These are phyloP conservation scores for Penicillium goetzii DNA, from an alignment of 495 filamentous ascomycete species.

Conservation along the genomic window DNA sequence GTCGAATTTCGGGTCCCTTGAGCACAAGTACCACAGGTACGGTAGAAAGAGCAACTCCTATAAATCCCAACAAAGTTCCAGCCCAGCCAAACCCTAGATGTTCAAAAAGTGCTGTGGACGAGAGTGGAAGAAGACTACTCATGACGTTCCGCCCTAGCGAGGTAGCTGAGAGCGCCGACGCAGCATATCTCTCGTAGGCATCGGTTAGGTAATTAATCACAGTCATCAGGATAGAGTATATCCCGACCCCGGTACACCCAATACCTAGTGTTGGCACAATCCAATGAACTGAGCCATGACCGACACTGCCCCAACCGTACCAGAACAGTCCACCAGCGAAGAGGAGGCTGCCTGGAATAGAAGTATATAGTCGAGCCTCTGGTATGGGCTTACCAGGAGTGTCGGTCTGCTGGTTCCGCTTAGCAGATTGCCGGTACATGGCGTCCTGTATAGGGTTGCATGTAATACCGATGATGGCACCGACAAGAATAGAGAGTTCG, in stretches of 20 bases:
- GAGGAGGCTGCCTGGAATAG: not conserved
- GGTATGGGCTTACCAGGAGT: not conserved
- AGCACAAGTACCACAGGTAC: not conserved
- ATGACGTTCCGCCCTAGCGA: not conserved
- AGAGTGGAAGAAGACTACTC: not conserved
- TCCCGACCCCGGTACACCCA: not conserved
- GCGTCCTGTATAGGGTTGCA: not conserved
- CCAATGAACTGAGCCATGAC: not conserved
- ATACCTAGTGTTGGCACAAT: not conserved
- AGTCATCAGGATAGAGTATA: not conserved
- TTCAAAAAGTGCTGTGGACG: not conserved
- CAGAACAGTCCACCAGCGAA: not conserved
- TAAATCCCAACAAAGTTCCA: not conserved
- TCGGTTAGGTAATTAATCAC: not conserved
- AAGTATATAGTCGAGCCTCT: not conserved
- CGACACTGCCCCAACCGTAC: not conserved
- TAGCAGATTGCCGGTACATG: not conserved
- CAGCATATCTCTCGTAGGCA: not conserved
- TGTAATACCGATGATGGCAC: not conserved
- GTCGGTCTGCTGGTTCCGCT: not conserved
- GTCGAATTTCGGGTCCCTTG: not conserved
- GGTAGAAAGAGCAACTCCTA: not conserved
- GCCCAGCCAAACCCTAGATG: not conserved
- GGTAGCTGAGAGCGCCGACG: not conserved
- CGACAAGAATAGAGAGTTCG: not conserved